Conservation (phyloP, 768 basidiomycete species). For the Calvatia gigantea region DNA sequence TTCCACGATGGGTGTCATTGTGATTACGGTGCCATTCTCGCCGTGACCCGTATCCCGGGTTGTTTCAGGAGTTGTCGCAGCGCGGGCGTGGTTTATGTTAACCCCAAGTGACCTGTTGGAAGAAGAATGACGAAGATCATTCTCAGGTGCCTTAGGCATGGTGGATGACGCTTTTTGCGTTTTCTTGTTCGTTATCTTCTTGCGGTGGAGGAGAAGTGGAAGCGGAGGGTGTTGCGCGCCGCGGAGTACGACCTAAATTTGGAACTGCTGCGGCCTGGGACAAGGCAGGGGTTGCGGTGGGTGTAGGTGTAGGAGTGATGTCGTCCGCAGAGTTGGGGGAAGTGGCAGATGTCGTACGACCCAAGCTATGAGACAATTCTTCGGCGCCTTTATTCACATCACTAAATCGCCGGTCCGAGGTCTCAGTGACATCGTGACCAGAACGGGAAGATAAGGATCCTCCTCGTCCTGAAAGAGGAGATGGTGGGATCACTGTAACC, state of each 20-base stretch:
- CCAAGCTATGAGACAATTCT: conserved; percentile 8
- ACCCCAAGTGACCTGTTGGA: conserved; percentile 8
- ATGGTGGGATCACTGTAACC: conserved; percentile 7
- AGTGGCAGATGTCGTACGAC: conserved; percentile 11
- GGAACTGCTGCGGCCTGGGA: not conserved
- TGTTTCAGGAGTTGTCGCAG: conserved; percentile 26
- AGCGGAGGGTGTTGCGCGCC: not conserved
- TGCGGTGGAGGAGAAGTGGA: not conserved
- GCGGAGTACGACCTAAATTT: not conserved
- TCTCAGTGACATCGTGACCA: not conserved
- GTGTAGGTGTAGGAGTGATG: conserved; percentile 1
- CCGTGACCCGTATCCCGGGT: conserved; percentile 8
- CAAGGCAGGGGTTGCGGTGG: not conserved
- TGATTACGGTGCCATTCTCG: conserved; percentile 15
- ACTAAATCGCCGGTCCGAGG: conserved; percentile 7
- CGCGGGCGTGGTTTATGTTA: conserved; percentile 20
- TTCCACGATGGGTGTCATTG: conserved; percentile 36
- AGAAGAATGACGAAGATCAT: conserved; percentile 3
- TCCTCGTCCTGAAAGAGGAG: not conserved
- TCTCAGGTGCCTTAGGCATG: conserved; percentile 5
- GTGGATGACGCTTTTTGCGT: conserved; percentile 7
- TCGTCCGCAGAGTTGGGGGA: not conserved
- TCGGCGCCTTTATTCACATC: conserved; percentile 8
- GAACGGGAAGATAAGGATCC: not conserved
- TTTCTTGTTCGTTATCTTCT: not conserved